Evolutionary conservation across 2,329 filamentous ascomycete genomes (phyloP).

Genomic region (Monosporascus sp.): DNA sequence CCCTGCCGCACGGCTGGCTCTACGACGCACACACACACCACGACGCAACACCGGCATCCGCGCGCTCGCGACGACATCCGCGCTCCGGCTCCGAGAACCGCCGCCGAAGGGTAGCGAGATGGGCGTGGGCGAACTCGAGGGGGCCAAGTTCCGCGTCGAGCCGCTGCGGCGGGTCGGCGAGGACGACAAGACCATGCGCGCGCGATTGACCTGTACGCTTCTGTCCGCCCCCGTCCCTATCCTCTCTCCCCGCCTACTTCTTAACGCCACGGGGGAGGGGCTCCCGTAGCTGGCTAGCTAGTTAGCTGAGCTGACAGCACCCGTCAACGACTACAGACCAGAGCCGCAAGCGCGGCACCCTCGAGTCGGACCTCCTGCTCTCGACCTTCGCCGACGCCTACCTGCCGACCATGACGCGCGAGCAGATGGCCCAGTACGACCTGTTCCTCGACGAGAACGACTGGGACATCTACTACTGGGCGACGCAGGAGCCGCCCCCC

Average conservation of each 20-base stretch:
- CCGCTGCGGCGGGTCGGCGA: constrained; percentile 83
- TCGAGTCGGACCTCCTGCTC: constrained; percentile 92
- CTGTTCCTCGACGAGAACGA: constrained; percentile 96
- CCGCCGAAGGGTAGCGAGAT: neutral
- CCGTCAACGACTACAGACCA: constrained; percentile 61
- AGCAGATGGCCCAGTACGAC: constrained; percentile 80
- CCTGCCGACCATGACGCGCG: constrained; percentile 65
- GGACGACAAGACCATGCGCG: constrained; percentile 78
- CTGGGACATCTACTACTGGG: constrained; percentile 99
- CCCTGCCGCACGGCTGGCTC: no score
- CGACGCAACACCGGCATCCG: neutral
- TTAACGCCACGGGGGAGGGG: neutral
- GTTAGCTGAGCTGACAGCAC: neutral
- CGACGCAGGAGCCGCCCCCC: constrained; percentile 71
- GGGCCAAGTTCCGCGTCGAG: constrained; percentile 80
- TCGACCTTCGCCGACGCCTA: constrained; percentile 87
- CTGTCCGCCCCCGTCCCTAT: constrained; percentile 5
- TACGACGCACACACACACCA: no score
- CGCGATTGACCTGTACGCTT: constrained; percentile 66
- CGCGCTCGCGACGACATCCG: neutral
- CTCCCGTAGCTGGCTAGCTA: constrained; percentile 1
- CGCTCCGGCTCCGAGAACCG: neutral
- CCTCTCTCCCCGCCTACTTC: constrained; percentile 1
- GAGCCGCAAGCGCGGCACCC: constrained; percentile 89
- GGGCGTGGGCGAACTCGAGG: constrained; percentile 80